phyloP scores from a whole-genome alignment of 768 basidiomycete species.

The Tulasnella sp. region DNA sequence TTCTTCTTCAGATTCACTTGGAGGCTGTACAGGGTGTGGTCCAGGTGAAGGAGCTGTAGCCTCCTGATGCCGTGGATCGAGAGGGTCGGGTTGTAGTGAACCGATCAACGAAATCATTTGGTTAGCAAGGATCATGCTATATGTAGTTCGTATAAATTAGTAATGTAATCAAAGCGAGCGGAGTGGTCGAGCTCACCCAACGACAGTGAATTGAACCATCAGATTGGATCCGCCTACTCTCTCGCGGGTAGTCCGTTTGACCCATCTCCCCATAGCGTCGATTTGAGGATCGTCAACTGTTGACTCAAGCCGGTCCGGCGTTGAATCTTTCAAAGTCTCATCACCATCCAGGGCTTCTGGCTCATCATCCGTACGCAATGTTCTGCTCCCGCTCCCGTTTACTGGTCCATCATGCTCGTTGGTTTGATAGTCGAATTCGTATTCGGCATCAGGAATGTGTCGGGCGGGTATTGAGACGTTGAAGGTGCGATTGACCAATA shows the following conservation, averaged over 20 bases:
- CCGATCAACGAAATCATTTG: conserved; percentile 88
- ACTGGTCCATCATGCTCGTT: conserved; percentile 64
- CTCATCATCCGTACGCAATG: conserved; percentile 25
- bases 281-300: conserved; percentile 35
- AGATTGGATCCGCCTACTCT: conserved; percentile 61
- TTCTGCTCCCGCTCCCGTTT: conserved; percentile 40
- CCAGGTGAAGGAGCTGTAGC: conserved; percentile 25
- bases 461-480: conserved; percentile 91
- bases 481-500: conserved; percentile 86
- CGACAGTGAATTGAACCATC: conserved; percentile 72
- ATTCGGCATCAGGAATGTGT: conserved; percentile 73
- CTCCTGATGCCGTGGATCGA: conserved; percentile 52
- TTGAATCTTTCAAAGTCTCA: conserved; percentile 25
- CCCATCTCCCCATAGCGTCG: conserved; percentile 58
- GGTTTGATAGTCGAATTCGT: conserved; percentile 81
- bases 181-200: conserved; percentile 52
- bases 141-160: conserved; percentile 1
- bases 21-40: not conserved
- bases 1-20: conserved; percentile 26
- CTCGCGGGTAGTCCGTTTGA: conserved; percentile 60
- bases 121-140: conserved; percentile 79
- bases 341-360: conserved; percentile 17
- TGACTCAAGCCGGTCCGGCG: not conserved
- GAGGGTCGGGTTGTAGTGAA: conserved; percentile 69
- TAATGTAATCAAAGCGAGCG: not conserved